Percentiles rank a stretch among this genome's conserved stretches.
Evolutionary conservation across 2,329 filamentous ascomycete species (phyloP).

Genomic region (Clathrospora elynae): DNA sequence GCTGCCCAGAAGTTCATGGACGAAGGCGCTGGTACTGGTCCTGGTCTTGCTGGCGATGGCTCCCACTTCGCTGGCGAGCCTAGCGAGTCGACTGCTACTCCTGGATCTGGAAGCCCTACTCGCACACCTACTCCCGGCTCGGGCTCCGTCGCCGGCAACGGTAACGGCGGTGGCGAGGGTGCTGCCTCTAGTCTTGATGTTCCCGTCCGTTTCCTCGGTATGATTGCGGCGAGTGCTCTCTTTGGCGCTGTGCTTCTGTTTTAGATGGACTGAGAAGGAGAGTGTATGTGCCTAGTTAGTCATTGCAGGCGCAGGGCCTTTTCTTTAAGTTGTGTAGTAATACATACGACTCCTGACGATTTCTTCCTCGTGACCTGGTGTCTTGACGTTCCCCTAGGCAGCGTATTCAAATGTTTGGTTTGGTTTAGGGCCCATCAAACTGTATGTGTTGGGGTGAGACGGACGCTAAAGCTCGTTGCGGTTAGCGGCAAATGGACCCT

Average conservation of each 20-base stretch:
- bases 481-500: conserved; percentile 9
- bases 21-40: conserved; percentile 61
- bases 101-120: conserved; percentile 38
- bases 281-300: conserved; percentile 7
- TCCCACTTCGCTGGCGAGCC: conserved; percentile 41
- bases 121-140: conserved; percentile 25
- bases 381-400: no score
- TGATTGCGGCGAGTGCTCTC: conserved; percentile 39
- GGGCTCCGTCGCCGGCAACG: conserved; percentile 5
- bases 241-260: conserved; percentile 42
- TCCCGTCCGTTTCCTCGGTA: conserved; percentile 37
- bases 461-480: not conserved
- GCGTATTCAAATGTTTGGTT: no score
- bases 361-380: no score
- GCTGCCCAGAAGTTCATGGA: conserved; percentile 62
- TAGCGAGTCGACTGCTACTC: conserved; percentile 34
- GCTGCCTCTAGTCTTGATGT: conserved; percentile 33
- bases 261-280: conserved; percentile 21
- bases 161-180: conserved; percentile 17
- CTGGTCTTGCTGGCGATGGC: conserved; percentile 59
- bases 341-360: no score
- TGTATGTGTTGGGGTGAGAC: no score
- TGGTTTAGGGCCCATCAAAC: no score
- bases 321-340: conserved; percentile 15
- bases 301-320: conserved; percentile 15